phyloP scores from a whole-genome alignment of 306 rosid species.

The Calophaca sinica region DNA sequence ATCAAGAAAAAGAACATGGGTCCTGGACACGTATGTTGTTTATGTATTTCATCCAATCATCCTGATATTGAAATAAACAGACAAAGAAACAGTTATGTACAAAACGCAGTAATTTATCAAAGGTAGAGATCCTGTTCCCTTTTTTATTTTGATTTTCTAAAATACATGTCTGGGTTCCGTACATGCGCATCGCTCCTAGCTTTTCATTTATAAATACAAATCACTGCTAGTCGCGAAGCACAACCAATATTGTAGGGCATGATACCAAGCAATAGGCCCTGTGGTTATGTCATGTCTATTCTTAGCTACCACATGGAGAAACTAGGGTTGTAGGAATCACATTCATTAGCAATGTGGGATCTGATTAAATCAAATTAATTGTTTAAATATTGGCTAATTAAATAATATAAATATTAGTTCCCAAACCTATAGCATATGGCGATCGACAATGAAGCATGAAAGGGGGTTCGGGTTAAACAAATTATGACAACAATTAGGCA shows the following conservation, averaged over 20 bases:
- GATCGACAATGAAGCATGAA: constrained; percentile 44
- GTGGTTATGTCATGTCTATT: constrained; percentile 56
- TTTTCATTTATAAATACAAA: constrained; percentile 41
- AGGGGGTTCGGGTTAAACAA: constrained; percentile 48
- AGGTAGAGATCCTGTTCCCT: constrained; percentile 76
- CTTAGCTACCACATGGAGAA: constrained; percentile 54
- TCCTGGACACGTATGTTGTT: constrained; percentile 64
- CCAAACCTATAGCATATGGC: not conserved
- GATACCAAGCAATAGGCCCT: constrained; percentile 62
- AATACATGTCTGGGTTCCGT: constrained; percentile 51
- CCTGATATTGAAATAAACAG: constrained; percentile 46
- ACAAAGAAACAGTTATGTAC: constrained; percentile 73
- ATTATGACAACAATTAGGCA: constrained; percentile 54
- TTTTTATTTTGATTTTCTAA: not conserved
- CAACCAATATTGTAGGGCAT: constrained; percentile 71
- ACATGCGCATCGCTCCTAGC: constrained; percentile 43
- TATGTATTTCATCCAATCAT: constrained; percentile 46
- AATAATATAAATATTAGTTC: not conserved
- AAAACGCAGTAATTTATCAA: constrained; percentile 61
- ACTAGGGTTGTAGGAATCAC: constrained; percentile 43
- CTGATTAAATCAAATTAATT: not conserved
- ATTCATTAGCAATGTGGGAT: constrained; percentile 28
- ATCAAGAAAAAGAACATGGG: constrained; percentile 68
- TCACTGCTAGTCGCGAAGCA: constrained; percentile 52
- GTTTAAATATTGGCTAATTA: constrained; percentile 15